Conservation (phyloP, 192 early-diverging fungal genomes). For the Linnemannia elongata region DNA sequence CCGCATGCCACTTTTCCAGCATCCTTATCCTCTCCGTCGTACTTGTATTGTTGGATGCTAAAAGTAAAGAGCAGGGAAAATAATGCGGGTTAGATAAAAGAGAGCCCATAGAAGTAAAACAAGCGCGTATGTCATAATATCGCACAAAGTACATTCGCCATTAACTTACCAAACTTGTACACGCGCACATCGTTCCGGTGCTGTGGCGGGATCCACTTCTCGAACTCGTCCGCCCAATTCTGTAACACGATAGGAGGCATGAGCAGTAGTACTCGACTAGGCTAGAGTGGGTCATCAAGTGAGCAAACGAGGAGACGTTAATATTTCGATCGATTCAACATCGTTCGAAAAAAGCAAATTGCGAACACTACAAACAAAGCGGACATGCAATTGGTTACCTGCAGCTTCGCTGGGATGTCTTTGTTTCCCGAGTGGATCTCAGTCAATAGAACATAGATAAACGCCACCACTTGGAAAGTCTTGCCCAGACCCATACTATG, state of each 20-base stretch:
- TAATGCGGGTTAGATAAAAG: neutral
- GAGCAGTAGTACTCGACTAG: conserved; percentile 75
- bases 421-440: conserved; percentile 69
- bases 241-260: conserved; percentile 76
- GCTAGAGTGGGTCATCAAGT: conserved; percentile 19
- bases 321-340: no score
- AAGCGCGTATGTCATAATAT: neutral
- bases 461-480: conserved; percentile 81
- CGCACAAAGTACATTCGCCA: neutral
- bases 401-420: conserved; percentile 68
- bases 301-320: neutral
- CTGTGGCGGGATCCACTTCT: conserved; percentile 70
- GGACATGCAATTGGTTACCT: conserved; percentile 18
- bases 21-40: conserved; percentile 28
- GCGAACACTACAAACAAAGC: neutral
- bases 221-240: conserved; percentile 84
- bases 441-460: conserved; percentile 76
- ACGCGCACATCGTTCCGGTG: conserved; percentile 38
- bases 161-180: conserved; percentile 63
- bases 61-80: neutral
- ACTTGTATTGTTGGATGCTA: neutral
- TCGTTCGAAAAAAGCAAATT: neutral
- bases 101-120: neutral
- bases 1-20: conserved; percentile 67
- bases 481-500: conserved; percentile 90